Conservation (phyloP, 129 eudicot species). For the Flaveria sonorensis region DNA sequence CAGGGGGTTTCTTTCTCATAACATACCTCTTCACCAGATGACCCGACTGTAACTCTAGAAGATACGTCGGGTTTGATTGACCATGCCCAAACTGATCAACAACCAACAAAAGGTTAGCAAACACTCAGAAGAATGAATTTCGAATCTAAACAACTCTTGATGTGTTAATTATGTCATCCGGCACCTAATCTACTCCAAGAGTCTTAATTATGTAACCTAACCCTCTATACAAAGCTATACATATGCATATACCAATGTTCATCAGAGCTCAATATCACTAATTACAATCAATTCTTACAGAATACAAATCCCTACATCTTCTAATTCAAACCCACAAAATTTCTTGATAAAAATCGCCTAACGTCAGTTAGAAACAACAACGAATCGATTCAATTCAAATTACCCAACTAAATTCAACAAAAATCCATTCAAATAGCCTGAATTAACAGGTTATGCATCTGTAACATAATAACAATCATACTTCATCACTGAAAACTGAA, state of each 20-base stretch:
- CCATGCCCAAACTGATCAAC: conserved; percentile 87
- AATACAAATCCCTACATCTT: background rate
- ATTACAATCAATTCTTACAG: background rate
- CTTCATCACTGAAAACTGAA: background rate
- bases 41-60: conserved; percentile 61
- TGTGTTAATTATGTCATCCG: background rate
- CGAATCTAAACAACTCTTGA: background rate
- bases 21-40: conserved; percentile 63
- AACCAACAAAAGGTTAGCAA: conserved; percentile 5
- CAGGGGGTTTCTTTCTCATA: conserved; percentile 91
- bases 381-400: background rate
- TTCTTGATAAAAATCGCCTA: too few species aligned
- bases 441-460: background rate
- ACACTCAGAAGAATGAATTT: conserved; percentile 8
- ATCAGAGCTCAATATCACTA: conserved; percentile 4
- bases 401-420: background rate
- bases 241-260: background rate
- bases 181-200: background rate
- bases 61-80: conserved; percentile 92
- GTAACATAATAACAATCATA: background rate
- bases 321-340: background rate
- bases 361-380: background rate
- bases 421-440: background rate
- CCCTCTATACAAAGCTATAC: background rate
- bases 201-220: background rate